Evolutionary conservation across 192 early-diverging fungal species (phyloP).

Genomic region (Mortierella antarctica): DNA sequence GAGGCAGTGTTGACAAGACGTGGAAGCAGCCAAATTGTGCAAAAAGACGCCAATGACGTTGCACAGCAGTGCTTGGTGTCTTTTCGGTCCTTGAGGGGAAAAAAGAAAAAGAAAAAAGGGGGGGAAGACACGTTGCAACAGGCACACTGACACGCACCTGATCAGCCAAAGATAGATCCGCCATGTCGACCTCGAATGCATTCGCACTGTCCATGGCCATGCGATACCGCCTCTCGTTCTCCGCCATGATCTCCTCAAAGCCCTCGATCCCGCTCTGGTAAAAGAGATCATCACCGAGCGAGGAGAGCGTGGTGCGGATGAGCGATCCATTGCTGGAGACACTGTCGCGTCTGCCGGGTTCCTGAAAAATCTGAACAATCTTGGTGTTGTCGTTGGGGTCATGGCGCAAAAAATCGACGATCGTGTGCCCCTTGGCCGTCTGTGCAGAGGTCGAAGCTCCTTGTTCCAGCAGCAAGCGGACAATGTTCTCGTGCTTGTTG

Average conservation of each 20-base stretch:
- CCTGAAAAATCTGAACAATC: conserved; percentile 62
- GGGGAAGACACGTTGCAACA: background rate
- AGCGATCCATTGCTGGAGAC: conserved; percentile 53
- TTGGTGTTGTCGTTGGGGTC: conserved; percentile 63
- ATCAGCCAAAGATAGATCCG: conserved; percentile 54
- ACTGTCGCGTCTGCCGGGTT: conserved; percentile 54
- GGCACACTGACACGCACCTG: conserved; percentile 29
- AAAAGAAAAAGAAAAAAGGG: conserved; percentile 9
- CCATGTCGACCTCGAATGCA: conserved; percentile 59
- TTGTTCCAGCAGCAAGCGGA: conserved; percentile 78
- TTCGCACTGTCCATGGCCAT: conserved; percentile 59
- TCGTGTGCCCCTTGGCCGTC: conserved; percentile 77
- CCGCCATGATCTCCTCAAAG: conserved; percentile 55
- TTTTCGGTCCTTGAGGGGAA: background rate
- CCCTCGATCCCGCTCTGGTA: conserved; percentile 50
- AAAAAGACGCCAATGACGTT: background rate
- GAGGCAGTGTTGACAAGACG: too few species aligned
- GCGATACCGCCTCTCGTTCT: conserved; percentile 54
- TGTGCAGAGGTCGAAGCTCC: conserved; percentile 79
- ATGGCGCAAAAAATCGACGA: conserved; percentile 75
- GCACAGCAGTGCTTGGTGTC: background rate
- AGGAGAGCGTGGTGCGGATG: conserved; percentile 29
- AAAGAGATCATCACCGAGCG: conserved; percentile 47
- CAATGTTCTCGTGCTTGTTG: conserved; percentile 80
- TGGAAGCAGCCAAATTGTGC: too few species aligned